phyloP scores from a whole-genome alignment of 306 rosid species.

The Vigna unguiculata region DNA sequence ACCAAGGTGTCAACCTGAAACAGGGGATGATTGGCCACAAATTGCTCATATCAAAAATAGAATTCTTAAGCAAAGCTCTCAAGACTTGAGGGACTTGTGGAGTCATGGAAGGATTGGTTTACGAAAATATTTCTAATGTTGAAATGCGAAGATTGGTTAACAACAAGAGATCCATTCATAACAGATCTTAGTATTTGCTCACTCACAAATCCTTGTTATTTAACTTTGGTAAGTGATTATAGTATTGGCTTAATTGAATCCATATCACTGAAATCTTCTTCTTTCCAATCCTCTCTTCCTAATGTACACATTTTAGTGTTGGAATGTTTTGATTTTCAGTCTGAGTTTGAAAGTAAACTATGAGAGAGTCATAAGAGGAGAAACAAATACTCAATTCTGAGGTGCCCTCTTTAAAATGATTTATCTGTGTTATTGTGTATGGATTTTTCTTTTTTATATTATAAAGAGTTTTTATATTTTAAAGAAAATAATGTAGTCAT shows the following conservation, averaged over 20 bases:
- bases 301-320: background rate
- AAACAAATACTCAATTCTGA: background rate
- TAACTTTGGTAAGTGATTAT: too few species aligned
- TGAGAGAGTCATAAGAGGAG: background rate
- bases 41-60: background rate
- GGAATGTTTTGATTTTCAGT: background rate
- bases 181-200: background rate
- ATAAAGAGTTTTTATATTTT: background rate
- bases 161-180: background rate
- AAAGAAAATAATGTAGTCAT: background rate
- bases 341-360: background rate
- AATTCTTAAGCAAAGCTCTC: background rate
- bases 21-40: constrained; percentile 46
- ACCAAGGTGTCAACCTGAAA: constrained; percentile 38
- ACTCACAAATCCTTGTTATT: background rate
- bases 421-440: background rate
- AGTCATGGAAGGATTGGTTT: background rate
- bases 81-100: background rate
- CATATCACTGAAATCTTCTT: too few species aligned
- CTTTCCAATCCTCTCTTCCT: background rate
- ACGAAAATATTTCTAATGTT: background rate
- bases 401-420: background rate
- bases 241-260: too few species aligned
- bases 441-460: background rate
- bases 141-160: background rate